Conservation (phyloP, 495 filamentous ascomycete species). For the Neurospora africana region DNA sequence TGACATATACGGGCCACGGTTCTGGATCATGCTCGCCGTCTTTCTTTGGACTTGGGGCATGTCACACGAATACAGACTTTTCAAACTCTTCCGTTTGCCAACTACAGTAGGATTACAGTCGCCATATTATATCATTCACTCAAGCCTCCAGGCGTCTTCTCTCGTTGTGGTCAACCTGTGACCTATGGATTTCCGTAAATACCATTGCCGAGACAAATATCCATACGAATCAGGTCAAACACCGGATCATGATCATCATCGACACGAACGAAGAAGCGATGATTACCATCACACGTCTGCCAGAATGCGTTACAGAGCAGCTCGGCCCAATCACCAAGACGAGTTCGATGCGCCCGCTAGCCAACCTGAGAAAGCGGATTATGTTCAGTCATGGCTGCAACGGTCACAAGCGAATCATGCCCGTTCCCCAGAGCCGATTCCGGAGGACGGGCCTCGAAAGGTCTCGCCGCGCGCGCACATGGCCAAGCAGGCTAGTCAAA, state of each 20-base stretch:
- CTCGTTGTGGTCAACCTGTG: background rate
- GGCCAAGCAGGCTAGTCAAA: background rate
- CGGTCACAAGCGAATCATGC: slow-evolving; percentile 15
- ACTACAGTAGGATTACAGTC: no score
- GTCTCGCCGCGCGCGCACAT: background rate
- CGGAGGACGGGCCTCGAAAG: slow-evolving; percentile 6
- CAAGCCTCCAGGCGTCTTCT: background rate
- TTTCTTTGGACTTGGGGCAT: background rate
- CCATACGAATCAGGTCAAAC: background rate
- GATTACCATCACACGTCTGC: background rate
- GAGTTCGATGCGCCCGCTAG: background rate
- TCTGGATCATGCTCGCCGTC: background rate
- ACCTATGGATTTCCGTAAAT: background rate
- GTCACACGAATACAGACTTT: background rate
- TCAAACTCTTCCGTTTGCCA: background rate
- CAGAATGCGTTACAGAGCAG: background rate
- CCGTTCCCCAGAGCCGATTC: slow-evolving; percentile 3
- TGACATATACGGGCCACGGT: background rate
- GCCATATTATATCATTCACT: background rate
- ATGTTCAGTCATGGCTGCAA: slow-evolving; percentile 28
- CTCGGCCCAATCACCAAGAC: background rate
- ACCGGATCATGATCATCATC: background rate
- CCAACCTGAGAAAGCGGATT: background rate
- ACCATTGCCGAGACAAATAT: background rate
- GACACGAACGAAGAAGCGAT: background rate